Percentiles rank a stretch among this genome's conserved stretches.
These are phyloP conservation scores for Yamadazyma jaroonii DNA, from an alignment of 1,139 yeast species.

Conservation along the genomic window DNA sequence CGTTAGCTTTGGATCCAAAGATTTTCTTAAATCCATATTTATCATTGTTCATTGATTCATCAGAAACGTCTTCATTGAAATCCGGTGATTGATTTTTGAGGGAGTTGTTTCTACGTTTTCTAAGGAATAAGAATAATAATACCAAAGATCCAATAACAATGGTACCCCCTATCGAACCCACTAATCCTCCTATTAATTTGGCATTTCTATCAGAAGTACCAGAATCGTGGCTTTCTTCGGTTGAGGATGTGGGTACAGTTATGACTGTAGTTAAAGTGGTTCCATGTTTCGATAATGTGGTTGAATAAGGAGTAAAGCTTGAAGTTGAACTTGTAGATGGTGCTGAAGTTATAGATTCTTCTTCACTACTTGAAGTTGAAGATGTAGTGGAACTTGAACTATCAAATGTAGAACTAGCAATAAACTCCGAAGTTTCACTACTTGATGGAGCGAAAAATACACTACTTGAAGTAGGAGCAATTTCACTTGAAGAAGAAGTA, in stretches of 20 bases:
- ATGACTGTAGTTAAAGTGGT: slow-evolving; percentile 44
- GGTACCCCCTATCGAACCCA: slow-evolving; percentile 48
- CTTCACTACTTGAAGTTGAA: neutral
- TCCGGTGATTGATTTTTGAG: slow-evolving; percentile 47
- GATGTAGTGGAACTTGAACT: slow-evolving; percentile 1
- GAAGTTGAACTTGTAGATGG: neutral
- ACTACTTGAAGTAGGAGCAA: too few relatives aligned
- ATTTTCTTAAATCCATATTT: slow-evolving; percentile 28
- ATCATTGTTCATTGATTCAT: slow-evolving; percentile 11
- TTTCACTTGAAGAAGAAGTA: too few relatives aligned
- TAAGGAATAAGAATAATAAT: slow-evolving; percentile 35
- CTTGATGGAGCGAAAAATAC: too few relatives aligned
- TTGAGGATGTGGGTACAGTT: slow-evolving; percentile 36
- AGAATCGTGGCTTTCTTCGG: slow-evolving; percentile 5
- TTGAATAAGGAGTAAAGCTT: slow-evolving; percentile 18
- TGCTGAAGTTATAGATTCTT: neutral
- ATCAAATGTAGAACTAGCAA: neutral
- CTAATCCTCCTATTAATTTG: slow-evolving; percentile 46
- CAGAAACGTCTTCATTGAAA: slow-evolving; percentile 28
- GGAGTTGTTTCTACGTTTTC: slow-evolving; percentile 25
- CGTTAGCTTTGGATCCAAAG: slow-evolving; percentile 25
- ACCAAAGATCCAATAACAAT: slow-evolving; percentile 40
- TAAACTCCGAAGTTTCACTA: too few relatives aligned
- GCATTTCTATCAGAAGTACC: slow-evolving; percentile 26
- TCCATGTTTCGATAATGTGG: slow-evolving; percentile 28